These are phyloP conservation scores for Lepidium africanum DNA, from an alignment of 345 rosid genomes.

Conservation along the genomic window DNA sequence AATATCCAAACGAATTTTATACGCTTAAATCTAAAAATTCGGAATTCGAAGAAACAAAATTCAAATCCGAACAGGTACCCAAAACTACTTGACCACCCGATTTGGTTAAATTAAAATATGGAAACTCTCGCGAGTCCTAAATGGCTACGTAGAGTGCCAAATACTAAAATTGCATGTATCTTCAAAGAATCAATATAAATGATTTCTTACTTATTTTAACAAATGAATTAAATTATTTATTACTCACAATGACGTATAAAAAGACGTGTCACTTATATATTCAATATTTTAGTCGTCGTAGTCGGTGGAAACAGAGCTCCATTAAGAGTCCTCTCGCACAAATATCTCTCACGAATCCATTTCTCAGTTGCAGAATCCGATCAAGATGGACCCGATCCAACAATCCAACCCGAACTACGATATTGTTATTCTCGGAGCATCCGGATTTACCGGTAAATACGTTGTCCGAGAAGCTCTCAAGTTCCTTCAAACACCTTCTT, in stretches of 20 bases:
- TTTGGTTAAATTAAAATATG: too few relatives aligned
- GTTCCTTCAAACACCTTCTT: slow-evolving; percentile 44
- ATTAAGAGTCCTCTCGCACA: not conserved
- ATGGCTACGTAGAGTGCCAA: too few relatives aligned
- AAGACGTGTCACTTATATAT: too few relatives aligned
- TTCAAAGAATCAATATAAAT: too few relatives aligned
- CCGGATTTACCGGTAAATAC: slow-evolving; percentile 74
- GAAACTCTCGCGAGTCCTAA: too few relatives aligned
- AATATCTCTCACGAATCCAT: not conserved
- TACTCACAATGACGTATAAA: not conserved
- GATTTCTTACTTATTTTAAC: not conserved
- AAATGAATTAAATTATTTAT: not conserved
- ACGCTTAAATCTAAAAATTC: too few relatives aligned
- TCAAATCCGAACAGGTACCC: too few relatives aligned
- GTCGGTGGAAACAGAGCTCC: not conserved
- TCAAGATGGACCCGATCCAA: slow-evolving; percentile 20
- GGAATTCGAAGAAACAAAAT: too few relatives aligned
- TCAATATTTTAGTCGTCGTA: not conserved
- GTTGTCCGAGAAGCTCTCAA: slow-evolving; percentile 69
- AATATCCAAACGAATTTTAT: too few relatives aligned
- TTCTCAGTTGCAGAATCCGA: slow-evolving; percentile 1
- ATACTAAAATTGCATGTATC: too few relatives aligned
- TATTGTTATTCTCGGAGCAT: slow-evolving; percentile 64
- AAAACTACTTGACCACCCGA: too few relatives aligned
- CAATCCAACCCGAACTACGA: slow-evolving; percentile 32